Evolutionary conservation across 768 basidiomycete genomes (phyloP).

Genomic region (Myochromella boudieri): DNA sequence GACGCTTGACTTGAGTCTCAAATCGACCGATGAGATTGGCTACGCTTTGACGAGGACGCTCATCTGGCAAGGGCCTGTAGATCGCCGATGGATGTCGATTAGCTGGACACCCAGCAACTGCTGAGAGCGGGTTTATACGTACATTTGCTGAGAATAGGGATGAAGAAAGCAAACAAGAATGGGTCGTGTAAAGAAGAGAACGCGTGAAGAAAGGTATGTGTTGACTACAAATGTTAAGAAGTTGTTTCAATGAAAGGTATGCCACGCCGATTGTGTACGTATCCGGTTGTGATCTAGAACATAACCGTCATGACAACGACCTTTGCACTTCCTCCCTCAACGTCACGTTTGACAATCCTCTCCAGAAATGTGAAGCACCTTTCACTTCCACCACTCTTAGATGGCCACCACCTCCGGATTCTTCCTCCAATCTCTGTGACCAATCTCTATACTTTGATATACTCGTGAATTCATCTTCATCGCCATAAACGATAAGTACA

Average conservation of each 20-base stretch:
- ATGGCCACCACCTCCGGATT: constrained; percentile 10
- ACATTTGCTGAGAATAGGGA: constrained; percentile 27
- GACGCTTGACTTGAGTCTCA: constrained; percentile 76
- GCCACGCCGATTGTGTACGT: no score
- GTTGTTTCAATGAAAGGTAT: no score
- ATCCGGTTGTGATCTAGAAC: no score
- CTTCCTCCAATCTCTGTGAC: constrained; percentile 39
- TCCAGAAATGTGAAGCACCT: constrained; percentile 71
- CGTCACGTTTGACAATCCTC: constrained; percentile 28
- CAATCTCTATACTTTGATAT: constrained; percentile 54
- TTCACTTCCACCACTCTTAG: constrained; percentile 39
- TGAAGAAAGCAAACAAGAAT: constrained; percentile 13
- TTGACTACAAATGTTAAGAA: constrained; percentile 7
- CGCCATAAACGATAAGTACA: constrained; percentile 67
- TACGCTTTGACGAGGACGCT: constrained; percentile 82
- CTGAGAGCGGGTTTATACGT: constrained; percentile 17
- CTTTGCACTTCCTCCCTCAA: constrained; percentile 26
- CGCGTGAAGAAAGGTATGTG: constrained; percentile 7
- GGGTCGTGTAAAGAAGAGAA: constrained; percentile 6
- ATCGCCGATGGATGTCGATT: constrained; percentile 10
- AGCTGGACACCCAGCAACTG: not conserved
- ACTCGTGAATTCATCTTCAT: constrained; percentile 71
- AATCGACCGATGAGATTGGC: constrained; percentile 91
- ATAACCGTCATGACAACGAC: constrained; percentile 35
- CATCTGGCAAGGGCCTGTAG: constrained; percentile 81